phyloP scores from a whole-genome alignment of 2,329 filamentous ascomycete species.

The Cladobotryum protrusum region DNA sequence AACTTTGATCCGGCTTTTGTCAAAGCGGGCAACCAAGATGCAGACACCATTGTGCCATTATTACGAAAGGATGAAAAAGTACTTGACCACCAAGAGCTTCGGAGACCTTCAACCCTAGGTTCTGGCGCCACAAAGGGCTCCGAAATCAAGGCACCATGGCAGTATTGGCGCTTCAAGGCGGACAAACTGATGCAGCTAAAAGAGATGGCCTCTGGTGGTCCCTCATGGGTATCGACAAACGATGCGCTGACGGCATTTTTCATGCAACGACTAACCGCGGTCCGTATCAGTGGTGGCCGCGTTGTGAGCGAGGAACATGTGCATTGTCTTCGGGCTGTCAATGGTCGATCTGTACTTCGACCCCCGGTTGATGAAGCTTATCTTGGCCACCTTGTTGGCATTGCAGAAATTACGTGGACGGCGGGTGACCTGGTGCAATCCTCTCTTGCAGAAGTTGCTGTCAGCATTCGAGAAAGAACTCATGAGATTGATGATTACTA shows the following conservation, averaged over 20 bases:
- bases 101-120: neutral
- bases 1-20: neutral
- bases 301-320: neutral
- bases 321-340: neutral
- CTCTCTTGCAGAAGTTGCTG: neutral
- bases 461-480: neutral
- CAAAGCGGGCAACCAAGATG: neutral
- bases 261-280: constrained; percentile 1
- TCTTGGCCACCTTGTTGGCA: neutral
- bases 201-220: neutral
- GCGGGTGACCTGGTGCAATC: neutral
- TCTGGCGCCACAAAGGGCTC: neutral
- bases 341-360: neutral
- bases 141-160: neutral
- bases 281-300: neutral
- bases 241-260: constrained; percentile 6
- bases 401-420: neutral
- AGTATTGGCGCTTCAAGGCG: neutral
- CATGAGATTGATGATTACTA: neutral
- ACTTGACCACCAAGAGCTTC: neutral
- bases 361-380: neutral
- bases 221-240: constrained; percentile 4
- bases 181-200: neutral
- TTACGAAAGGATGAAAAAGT: neutral
- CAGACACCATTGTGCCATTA: neutral